Conservation (phyloP, 345 rosid genomes). For the Eucalyptus regnans region DNA sequence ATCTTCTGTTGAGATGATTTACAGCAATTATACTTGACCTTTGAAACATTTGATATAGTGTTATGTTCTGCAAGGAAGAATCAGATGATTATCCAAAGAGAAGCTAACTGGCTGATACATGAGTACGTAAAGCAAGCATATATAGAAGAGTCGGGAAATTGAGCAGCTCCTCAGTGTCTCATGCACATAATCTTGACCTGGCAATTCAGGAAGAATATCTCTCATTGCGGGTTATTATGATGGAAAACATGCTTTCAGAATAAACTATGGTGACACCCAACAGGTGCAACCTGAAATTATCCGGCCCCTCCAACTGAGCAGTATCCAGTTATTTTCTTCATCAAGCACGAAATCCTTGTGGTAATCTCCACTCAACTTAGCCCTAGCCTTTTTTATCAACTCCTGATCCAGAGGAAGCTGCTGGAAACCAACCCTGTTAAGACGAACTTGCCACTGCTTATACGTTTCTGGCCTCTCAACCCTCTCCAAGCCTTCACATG, state of each 20-base stretch:
- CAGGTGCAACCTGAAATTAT: conserved; percentile 48
- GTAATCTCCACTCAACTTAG: conserved; percentile 38
- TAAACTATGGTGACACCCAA: conserved; percentile 24
- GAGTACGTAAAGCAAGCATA: not conserved
- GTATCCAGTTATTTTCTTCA: conserved; percentile 60
- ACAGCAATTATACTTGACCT: not conserved
- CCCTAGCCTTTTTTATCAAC: conserved; percentile 9
- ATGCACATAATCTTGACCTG: not conserved
- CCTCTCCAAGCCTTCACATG: conserved; percentile 37
- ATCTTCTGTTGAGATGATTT: not conserved
- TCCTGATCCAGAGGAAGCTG: conserved; percentile 19
- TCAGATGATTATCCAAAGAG: not conserved
- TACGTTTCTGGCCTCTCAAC: conserved; percentile 42
- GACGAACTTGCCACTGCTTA: conserved; percentile 42
- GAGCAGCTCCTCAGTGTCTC: not conserved
- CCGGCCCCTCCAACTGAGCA: conserved; percentile 92
- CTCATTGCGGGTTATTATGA: not conserved
- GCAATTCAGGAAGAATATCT: not conserved
- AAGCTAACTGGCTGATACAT: not conserved
- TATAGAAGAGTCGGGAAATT: not conserved
- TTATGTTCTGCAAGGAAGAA: not conserved
- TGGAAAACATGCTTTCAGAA: not conserved
- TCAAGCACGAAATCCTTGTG: conserved; percentile 72
- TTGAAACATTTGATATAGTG: not conserved
- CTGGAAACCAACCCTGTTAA: conserved; percentile 40